Percentiles rank a stretch among this genome's conserved stretches.
These are phyloP conservation scores for Xylariaceae sp. DNA, from an alignment of 2,329 filamentous ascomycete genomes.

Conservation along the genomic window DNA sequence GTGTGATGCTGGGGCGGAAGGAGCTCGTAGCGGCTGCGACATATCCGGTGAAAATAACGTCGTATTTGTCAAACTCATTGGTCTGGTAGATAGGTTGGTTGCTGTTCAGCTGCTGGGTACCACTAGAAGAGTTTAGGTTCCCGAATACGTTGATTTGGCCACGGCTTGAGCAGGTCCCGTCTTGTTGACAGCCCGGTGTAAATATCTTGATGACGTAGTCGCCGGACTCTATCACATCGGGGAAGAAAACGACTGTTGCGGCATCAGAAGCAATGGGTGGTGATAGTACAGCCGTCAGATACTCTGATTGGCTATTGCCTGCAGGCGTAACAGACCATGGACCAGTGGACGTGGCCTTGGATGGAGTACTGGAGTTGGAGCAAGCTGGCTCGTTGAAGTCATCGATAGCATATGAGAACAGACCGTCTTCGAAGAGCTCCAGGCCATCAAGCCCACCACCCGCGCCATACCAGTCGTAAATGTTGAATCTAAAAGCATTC, in stretches of 20 bases:
- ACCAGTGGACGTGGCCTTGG: conserved; percentile 66
- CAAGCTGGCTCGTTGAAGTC: conserved; percentile 87
- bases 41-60: conserved; percentile 81
- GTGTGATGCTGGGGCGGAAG: conserved; percentile 77
- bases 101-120: conserved; percentile 41
- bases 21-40: conserved; percentile 69
- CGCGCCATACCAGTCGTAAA: conserved; percentile 80
- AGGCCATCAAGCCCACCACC: conserved; percentile 85
- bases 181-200: conserved; percentile 84
- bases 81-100: conserved; percentile 74
- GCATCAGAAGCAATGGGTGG: conserved; percentile 52
- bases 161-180: conserved; percentile 69
- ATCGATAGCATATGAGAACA: conserved; percentile 79
- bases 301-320: conserved; percentile 66
- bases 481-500: conserved; percentile 79
- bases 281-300: conserved; percentile 65
- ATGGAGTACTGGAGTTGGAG: conserved; percentile 58
- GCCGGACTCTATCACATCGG: conserved; percentile 81
- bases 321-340: conserved; percentile 70
- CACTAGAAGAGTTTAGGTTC: conserved; percentile 51
- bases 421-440: conserved; percentile 80
- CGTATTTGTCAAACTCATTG: conserved; percentile 95
- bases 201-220: conserved; percentile 90
- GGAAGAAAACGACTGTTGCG: conserved; percentile 71
- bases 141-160: conserved; percentile 81